Percentiles rank a stretch among this genome's conserved stretches.
phyloP scores from a whole-genome alignment of 2,329 filamentous ascomycete species.

The Aspergillus sp. region DNA sequence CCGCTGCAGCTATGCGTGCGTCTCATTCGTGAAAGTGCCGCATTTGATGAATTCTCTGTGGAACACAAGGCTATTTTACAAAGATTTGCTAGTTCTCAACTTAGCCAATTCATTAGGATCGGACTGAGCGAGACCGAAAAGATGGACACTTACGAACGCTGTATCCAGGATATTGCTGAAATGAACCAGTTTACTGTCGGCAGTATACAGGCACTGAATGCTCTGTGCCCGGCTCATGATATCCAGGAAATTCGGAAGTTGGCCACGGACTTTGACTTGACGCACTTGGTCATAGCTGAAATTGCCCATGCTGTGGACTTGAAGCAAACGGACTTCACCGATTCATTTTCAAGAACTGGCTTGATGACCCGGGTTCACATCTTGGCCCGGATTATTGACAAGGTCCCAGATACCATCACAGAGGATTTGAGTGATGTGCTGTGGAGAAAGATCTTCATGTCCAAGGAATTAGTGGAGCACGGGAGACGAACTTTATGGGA shows the following conservation, averaged over 20 bases:
- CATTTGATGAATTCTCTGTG: constrained; percentile 49
- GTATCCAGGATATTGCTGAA: constrained; percentile 62
- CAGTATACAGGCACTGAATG: constrained; percentile 63
- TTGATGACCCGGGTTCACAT: constrained; percentile 54
- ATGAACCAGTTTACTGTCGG: constrained; percentile 64
- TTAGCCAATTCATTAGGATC: constrained; percentile 55
- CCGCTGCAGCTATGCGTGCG: constrained; percentile 58
- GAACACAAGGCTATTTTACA: constrained; percentile 61
- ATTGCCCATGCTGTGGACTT: constrained; percentile 52
- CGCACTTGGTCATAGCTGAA: constrained; percentile 60
- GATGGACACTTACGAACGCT: constrained; percentile 59
- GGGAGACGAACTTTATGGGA: constrained; percentile 67
- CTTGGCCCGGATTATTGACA: constrained; percentile 55
- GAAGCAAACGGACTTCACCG: constrained; percentile 39
- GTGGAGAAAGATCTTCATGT: constrained; percentile 70
- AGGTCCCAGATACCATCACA: constrained; percentile 60
- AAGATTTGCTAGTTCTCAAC: constrained; percentile 56
- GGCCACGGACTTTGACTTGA: constrained; percentile 57
- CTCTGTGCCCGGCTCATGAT: constrained; percentile 38
- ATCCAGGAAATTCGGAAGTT: constrained; percentile 53
- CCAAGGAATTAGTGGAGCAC: constrained; percentile 52
- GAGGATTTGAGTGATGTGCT: constrained; percentile 58
- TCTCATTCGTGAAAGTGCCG: constrained; percentile 67
- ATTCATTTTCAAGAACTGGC: constrained; percentile 35
- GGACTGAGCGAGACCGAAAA: constrained; percentile 56